Evolutionary conservation across 768 basidiomycete species (phyloP).

Genomic region (Leccinum truebloodii): DNA sequence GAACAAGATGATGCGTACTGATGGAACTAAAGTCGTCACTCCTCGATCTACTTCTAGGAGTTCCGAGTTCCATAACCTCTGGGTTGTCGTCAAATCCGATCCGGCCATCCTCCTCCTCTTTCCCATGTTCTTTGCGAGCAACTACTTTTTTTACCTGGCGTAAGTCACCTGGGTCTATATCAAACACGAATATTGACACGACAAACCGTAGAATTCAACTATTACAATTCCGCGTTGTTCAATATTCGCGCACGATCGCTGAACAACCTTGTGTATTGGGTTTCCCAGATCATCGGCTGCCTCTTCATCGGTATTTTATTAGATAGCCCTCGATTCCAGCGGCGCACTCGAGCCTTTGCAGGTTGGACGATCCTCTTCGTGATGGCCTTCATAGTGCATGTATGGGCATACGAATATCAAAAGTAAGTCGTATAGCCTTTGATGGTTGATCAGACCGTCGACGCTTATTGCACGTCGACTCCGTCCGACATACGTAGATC

Average conservation of each 20-base stretch:
- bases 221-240: slow-evolving; percentile 73
- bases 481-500: slow-evolving; percentile 29
- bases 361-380: slow-evolving; percentile 63
- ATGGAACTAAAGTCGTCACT: slow-evolving; percentile 63
- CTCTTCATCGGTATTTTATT: slow-evolving; percentile 41
- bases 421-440: slow-evolving; percentile 40
- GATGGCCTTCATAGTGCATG: slow-evolving; percentile 67
- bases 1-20: slow-evolving; percentile 68
- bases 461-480: background rate
- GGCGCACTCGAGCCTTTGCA: slow-evolving; percentile 65
- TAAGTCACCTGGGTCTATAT: slow-evolving; percentile 27
- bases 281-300: slow-evolving; percentile 63
- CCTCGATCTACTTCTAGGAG: slow-evolving; percentile 74
- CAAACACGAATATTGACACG: background rate
- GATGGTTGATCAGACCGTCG: background rate
- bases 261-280: slow-evolving; percentile 82
- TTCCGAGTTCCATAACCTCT: slow-evolving; percentile 69
- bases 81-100: slow-evolving; percentile 62
- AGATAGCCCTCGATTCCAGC: slow-evolving; percentile 52
- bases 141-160: slow-evolving; percentile 87
- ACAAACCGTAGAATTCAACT: slow-evolving; percentile 62
- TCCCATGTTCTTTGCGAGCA: slow-evolving; percentile 81
- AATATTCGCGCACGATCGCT: slow-evolving; percentile 73
- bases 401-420: slow-evolving; percentile 77
- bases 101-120: slow-evolving; percentile 72